These are phyloP conservation scores for Phyllosticta citrichinensis DNA, from an alignment of 2,329 filamentous ascomycete species.

Conservation along the genomic window DNA sequence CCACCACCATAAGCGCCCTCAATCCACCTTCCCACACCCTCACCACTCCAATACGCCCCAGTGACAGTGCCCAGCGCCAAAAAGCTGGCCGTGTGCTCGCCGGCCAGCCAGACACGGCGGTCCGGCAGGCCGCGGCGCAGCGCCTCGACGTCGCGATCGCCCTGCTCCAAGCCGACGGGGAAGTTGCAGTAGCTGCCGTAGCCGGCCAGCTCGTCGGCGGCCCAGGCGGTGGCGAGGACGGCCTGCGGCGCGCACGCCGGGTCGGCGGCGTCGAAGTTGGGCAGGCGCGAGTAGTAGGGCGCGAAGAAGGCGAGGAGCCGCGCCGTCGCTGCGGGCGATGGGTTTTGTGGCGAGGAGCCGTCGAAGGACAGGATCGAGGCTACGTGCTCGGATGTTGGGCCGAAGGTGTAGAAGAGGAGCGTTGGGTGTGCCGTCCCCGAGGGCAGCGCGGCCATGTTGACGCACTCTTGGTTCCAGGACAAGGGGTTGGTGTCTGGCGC, in stretches of 20 bases:
- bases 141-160: conserved; percentile 60
- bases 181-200: conserved; percentile 81
- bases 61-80: conserved; percentile 80
- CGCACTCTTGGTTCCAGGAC: conserved; percentile 63
- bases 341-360: conserved; percentile 22
- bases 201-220: conserved; percentile 67
- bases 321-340: conserved; percentile 31
- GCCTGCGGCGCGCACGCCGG: conserved; percentile 52
- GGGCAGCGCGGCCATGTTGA: conserved; percentile 64
- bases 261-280: conserved; percentile 48
- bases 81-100: conserved; percentile 86
- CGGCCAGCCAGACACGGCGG: conserved; percentile 71
- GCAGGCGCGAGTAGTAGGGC: conserved; percentile 69
- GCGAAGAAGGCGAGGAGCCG: conserved; percentile 58
- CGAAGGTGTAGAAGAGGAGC: conserved; percentile 73
- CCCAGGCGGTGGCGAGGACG: conserved; percentile 66
- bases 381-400: conserved; percentile 33
- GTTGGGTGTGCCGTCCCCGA: conserved; percentile 57
- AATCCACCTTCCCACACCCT: conserved; percentile 61
- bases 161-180: conserved; percentile 60
- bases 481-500: conserved; percentile 49
- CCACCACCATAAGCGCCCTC: conserved; percentile 34
- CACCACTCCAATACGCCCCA: conserved; percentile 86
- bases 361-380: conserved; percentile 17
- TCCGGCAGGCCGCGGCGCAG: conserved; percentile 48